A percentile compares a stretch with the other conserved stretches of the same genome.
phyloP scores from a whole-genome alignment of 2,329 filamentous ascomycete genomes.

The Ophiostoma australiae region DNA sequence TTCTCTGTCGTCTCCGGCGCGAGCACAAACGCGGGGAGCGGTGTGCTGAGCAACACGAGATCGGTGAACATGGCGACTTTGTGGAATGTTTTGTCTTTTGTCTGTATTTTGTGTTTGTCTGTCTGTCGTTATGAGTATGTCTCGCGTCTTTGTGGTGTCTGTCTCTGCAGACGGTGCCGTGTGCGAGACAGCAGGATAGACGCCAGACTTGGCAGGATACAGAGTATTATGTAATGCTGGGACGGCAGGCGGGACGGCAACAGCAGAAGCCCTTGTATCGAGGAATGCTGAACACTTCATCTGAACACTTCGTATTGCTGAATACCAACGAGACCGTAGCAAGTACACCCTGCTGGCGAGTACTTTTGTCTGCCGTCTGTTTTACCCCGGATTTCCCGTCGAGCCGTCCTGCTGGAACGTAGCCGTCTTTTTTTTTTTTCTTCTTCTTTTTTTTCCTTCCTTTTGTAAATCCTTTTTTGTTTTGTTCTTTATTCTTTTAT shows the following conservation, averaged over 20 bases:
- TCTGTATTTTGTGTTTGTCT: no score
- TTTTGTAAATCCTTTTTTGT: no score
- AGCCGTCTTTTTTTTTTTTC: background rate
- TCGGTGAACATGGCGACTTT: background rate
- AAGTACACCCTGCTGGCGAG: background rate
- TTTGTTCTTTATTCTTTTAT: background rate
- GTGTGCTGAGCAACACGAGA: background rate
- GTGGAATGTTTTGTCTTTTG: background rate
- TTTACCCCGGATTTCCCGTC: slow-evolving; percentile 2
- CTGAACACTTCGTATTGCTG: no score
- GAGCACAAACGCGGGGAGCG: background rate
- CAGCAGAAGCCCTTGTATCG: background rate
- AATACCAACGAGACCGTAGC: background rate
- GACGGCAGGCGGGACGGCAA: background rate
- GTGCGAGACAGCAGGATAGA: background rate
- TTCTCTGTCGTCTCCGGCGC: background rate
- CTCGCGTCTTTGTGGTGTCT: background rate
- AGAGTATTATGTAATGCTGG: background rate
- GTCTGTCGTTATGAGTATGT: no score
- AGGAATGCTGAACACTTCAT: background rate
- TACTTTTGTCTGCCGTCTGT: background rate
- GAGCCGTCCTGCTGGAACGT: background rate
- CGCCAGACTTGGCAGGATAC: background rate
- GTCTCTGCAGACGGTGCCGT: background rate
- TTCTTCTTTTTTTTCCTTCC: background rate